Percentiles rank a stretch among this genome's conserved stretches.
These are phyloP conservation scores for Mimosa pudica DNA, from an alignment of 306 rosid species.

Conservation along the genomic window DNA sequence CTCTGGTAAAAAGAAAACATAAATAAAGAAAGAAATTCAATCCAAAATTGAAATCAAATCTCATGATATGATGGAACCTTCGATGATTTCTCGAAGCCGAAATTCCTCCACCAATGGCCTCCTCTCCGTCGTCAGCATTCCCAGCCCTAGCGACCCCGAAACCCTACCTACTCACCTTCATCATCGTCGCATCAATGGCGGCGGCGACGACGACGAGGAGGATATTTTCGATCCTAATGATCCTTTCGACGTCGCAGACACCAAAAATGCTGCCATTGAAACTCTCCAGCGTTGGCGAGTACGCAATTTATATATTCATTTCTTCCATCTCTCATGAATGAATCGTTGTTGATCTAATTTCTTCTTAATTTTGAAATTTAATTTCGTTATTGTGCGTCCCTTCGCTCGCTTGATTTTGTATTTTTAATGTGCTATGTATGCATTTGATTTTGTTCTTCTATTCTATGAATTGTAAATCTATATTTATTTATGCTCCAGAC, in stretches of 20 bases:
- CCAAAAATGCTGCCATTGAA: constrained; percentile 5
- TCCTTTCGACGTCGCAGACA: constrained; percentile 10
- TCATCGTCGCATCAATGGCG: background rate
- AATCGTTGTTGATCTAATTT: too few species aligned
- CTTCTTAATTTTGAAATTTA: too few species aligned
- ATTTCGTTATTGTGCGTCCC: too few species aligned
- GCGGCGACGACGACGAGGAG: background rate
- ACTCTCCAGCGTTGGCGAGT: constrained; percentile 20
- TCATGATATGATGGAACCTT: background rate
- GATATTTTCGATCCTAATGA: background rate
- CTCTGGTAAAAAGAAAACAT: too few species aligned
- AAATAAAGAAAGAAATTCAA: too few species aligned
- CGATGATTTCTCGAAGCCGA: background rate
- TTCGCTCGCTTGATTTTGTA: background rate
- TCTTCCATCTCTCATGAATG: too few species aligned
- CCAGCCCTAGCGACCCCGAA: background rate
- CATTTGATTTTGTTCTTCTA: background rate
- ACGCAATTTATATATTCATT: background rate
- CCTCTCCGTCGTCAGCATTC: constrained; percentile 5
- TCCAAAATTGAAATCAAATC: background rate
- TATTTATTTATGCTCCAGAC: too few species aligned
- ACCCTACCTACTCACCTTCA: background rate
- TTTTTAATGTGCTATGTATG: background rate
- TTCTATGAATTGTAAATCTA: background rate
- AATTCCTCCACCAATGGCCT: constrained; percentile 19